Conservation (phyloP, 2,329 filamentous ascomycete species). For the Lizonia empirigonia region DNA sequence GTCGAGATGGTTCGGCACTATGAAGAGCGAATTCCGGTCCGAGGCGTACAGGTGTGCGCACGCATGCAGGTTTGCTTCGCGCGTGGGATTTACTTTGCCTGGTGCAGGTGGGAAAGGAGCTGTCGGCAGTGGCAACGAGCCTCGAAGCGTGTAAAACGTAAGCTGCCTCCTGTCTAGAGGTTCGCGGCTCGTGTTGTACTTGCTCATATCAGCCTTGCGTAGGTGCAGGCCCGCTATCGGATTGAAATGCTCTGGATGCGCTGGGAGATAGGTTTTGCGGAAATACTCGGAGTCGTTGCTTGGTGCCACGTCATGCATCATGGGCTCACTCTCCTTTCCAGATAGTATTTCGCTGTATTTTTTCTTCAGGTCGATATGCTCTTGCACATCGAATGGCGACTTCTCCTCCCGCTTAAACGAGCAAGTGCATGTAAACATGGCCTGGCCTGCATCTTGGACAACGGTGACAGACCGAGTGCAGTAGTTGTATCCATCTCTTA, state of each 20-base stretch:
- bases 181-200: conserved; percentile 51
- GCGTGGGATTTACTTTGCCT: conserved; percentile 10
- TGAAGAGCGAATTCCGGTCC: conserved; percentile 61
- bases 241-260: conserved; percentile 47
- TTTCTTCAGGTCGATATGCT: conserved; percentile 42
- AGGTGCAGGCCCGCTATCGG: conserved; percentile 54
- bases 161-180: conserved; percentile 45
- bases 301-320: conserved; percentile 29
- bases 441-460: conserved; percentile 49
- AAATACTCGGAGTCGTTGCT: conserved; percentile 32
- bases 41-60: conserved; percentile 64
- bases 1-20: conserved; percentile 55
- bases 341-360: conserved; percentile 43
- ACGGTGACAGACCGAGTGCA: conserved; percentile 59
- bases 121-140: conserved; percentile 40
- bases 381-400: conserved; percentile 42
- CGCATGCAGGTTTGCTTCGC: conserved; percentile 59
- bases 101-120: conserved; percentile 27
- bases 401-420: conserved; percentile 58
- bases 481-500: conserved; percentile 60
- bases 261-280: conserved; percentile 37
- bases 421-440: conserved; percentile 59
- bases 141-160: conserved; percentile 43
- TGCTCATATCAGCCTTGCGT: conserved; percentile 59
- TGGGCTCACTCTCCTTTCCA: conserved; percentile 42